A percentile compares a stretch with the other conserved stretches of the same genome.
Conservation (phyloP, 495 filamentous ascomycete species). For the Darksidea phi region DNA sequence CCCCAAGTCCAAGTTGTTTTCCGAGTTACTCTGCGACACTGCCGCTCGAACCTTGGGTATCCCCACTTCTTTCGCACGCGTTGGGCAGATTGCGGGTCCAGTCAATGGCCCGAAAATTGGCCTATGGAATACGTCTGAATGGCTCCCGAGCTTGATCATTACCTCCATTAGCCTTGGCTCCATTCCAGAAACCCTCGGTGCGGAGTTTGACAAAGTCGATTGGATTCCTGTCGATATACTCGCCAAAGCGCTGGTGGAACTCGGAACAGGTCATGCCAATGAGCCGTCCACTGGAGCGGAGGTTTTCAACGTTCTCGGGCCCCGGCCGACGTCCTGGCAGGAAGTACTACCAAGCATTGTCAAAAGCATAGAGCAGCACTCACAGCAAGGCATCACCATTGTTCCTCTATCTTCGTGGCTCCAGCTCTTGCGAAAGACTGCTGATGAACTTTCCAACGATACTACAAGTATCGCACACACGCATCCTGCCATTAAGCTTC, state of each 20-base stretch:
- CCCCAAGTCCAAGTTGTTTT: conserved; percentile 6
- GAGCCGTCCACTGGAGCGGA: background rate
- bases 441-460: background rate
- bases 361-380: background rate
- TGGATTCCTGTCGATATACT: background rate
- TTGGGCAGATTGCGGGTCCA: conserved; percentile 11
- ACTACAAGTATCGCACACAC: too few species aligned
- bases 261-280: background rate
- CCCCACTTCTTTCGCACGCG: background rate
- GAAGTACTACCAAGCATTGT: background rate
- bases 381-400: background rate
- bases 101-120: background rate
- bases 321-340: background rate
- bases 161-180: background rate
- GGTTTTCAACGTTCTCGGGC: background rate
- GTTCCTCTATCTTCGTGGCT: background rate
- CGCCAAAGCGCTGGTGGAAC: background rate
- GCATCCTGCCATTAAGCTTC: background rate
- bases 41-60: background rate
- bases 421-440: background rate
- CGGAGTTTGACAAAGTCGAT: background rate
- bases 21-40: background rate
- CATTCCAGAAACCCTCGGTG: background rate
- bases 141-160: conserved; percentile 1
- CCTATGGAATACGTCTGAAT: conserved; percentile 6